phyloP scores from a whole-genome alignment of 2,329 filamentous ascomycete genomes.

The Botrytis paeoniae region DNA sequence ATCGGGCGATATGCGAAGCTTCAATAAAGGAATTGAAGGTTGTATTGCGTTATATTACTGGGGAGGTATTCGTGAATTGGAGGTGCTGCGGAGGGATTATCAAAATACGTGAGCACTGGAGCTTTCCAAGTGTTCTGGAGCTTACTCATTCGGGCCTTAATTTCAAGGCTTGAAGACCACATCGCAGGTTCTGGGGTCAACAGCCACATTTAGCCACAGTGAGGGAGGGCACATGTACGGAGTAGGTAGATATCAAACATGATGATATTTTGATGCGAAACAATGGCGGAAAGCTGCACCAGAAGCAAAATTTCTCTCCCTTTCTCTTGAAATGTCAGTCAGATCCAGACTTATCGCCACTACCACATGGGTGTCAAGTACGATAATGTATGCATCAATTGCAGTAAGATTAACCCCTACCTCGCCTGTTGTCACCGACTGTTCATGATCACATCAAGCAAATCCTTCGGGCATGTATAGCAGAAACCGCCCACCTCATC shows the following conservation, averaged over 20 bases:
- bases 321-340: background rate
- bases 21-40: background rate
- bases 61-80: background rate
- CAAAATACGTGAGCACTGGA: background rate
- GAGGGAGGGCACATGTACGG: background rate
- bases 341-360: too few species aligned
- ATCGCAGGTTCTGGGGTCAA: background rate
- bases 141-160: background rate
- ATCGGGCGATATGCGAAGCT: background rate
- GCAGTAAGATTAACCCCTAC: background rate
- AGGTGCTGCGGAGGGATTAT: background rate
- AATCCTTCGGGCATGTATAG: background rate
- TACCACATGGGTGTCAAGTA: background rate
- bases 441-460: background rate
- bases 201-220: constrained; percentile 7
- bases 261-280: background rate
- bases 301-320: background rate
- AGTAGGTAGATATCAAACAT: background rate
- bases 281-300: background rate
- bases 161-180: background rate
- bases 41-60: background rate
- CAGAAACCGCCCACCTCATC: background rate
- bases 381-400: background rate
- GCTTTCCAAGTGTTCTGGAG: background rate
- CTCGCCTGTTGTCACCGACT: background rate